Percentiles rank a stretch among this genome's conserved stretches.
These are phyloP conservation scores for Pezizomycotina sp. DNA, from an alignment of 2,329 filamentous ascomycete genomes.

Conservation along the genomic window DNA sequence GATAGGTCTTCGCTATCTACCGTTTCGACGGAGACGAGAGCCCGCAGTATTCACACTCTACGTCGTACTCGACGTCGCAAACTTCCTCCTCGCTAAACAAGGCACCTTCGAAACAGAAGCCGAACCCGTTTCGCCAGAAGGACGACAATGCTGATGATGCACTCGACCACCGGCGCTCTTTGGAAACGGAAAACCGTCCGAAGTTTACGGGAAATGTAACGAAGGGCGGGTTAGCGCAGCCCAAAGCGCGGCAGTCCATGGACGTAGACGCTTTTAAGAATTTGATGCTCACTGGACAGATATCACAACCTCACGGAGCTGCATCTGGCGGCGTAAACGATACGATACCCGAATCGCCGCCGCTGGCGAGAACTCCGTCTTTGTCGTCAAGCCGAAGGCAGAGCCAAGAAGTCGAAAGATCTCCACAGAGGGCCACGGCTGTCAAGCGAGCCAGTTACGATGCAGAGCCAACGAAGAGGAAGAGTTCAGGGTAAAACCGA, in stretches of 20 bases:
- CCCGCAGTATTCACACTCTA: not conserved
- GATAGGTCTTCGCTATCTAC: too few species aligned
- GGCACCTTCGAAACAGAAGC: slow-evolving; percentile 5
- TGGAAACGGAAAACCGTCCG: slow-evolving; percentile 27
- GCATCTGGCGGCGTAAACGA: slow-evolving; percentile 26
- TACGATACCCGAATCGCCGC: slow-evolving; percentile 27
- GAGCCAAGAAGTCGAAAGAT: slow-evolving; percentile 8
- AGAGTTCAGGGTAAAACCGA: too few species aligned
- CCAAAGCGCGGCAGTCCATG: slow-evolving; percentile 34
- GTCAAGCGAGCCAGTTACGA: slow-evolving; percentile 4
- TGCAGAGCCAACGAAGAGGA: too few species aligned
- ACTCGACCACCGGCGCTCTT: not conserved
- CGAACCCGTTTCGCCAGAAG: slow-evolving; percentile 14
- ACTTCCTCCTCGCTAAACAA: slow-evolving; percentile 8
- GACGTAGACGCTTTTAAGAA: slow-evolving; percentile 67
- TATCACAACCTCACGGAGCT: slow-evolving; percentile 24
- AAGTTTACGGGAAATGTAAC: slow-evolving; percentile 21
- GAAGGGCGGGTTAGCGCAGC: slow-evolving; percentile 23
- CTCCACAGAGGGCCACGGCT: not conserved
- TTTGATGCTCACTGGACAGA: slow-evolving; percentile 55
- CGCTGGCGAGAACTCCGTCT: slow-evolving; percentile 25
- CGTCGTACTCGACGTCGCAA: slow-evolving; percentile 4
- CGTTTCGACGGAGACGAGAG: slow-evolving; percentile 7
- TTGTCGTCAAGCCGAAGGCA: slow-evolving; percentile 20
- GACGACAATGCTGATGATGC: slow-evolving; percentile 4